Evolutionary conservation across 306 rosid species (phyloP).

Genomic region (Fragaria nilgerrensis): DNA sequence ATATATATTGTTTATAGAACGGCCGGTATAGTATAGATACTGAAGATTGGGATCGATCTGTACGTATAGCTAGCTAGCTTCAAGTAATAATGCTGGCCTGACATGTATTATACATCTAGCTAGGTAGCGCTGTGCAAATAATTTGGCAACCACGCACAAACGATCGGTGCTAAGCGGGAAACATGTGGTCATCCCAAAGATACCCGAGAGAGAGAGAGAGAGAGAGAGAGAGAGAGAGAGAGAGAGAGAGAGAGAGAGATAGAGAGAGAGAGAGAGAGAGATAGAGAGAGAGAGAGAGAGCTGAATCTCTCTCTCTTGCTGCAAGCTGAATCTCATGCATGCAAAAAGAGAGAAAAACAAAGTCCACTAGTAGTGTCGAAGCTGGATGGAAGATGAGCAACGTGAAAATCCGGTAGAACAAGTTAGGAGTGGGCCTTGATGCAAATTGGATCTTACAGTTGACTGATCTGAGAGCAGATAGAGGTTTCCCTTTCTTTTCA

Average conservation of each 20-base stretch:
- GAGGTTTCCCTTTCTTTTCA: constrained; percentile 22
- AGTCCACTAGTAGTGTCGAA: not conserved
- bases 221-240: constrained; percentile 10
- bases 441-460: not conserved
- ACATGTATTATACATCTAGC: not conserved
- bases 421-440: constrained; percentile 4
- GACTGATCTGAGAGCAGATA: not conserved
- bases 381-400: not conserved
- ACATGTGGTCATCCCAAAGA: not conserved
- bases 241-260: too few species aligned
- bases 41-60: too few species aligned
- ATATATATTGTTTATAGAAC: too few species aligned
- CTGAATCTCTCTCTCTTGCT: too few species aligned
- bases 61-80: too few species aligned
- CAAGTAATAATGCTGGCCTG: not conserved
- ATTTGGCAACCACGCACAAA: not conserved
- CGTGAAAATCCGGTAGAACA: not conserved
- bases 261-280: too few species aligned
- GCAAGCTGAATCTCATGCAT: constrained; percentile 10
- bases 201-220: constrained; percentile 7
- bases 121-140: not conserved
- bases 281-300: too few species aligned
- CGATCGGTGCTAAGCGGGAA: not conserved
- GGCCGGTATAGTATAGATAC: too few species aligned
- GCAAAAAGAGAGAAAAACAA: not conserved